phyloP scores from a whole-genome alignment of 176 grass and related monocot genomes.

The Pontederia paniculata region DNA sequence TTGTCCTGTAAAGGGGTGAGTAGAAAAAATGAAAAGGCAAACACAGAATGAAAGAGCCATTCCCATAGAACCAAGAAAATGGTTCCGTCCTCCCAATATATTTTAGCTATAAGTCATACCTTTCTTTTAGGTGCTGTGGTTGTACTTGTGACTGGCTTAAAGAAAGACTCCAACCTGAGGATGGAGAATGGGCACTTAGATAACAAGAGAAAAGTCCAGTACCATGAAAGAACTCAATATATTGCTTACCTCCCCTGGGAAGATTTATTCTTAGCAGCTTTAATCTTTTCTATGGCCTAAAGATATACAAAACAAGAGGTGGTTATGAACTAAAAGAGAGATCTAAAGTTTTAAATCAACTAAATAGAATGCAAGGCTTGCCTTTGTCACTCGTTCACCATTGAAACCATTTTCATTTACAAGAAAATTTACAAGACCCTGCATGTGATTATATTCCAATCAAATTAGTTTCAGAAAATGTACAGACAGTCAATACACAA shows the following conservation, averaged over 20 bases:
- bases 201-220: not conserved
- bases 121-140: constrained; percentile 5
- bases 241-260: constrained; percentile 38
- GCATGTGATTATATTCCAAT: constrained; percentile 17
- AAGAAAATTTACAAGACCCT: constrained; percentile 71
- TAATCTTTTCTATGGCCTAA: constrained; percentile 82
- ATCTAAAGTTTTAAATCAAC: constrained; percentile 5
- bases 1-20: no score
- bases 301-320: constrained; percentile 6
- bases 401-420: constrained; percentile 77
- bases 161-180: constrained; percentile 36
- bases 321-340: constrained; percentile 18
- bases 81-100: no score
- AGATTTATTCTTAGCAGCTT: constrained; percentile 44
- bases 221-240: not conserved
- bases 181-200: constrained; percentile 17
- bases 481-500: not conserved
- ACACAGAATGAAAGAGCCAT: no score
- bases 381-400: constrained; percentile 65
- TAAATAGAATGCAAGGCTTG: constrained; percentile 4
- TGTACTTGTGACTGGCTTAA: constrained; percentile 21
- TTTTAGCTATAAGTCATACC: not conserved
- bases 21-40: no score
- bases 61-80: no score
- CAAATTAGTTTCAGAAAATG: constrained; percentile 17